Evolutionary conservation across 768 basidiomycete genomes (phyloP), one percentile per base, ranked within the genome.

Genomic region (Suillus ampliporus): DNA sequence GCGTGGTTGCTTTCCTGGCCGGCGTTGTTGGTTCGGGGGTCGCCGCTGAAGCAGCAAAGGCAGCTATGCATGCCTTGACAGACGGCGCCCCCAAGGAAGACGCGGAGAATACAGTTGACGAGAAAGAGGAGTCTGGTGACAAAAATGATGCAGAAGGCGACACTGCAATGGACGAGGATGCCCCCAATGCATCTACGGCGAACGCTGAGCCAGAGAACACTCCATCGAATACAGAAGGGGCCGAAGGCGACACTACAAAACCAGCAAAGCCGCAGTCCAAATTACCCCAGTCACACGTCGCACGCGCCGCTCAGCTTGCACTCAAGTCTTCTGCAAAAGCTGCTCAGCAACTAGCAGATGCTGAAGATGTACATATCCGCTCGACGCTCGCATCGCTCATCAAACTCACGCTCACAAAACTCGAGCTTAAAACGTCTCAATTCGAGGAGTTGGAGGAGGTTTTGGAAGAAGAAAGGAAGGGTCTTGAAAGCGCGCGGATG

Each of bases 1-100:
- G 92, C 74, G 97, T 99, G 26, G 96, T 99, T 21, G 95, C 97
- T 2, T 99, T 98, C 80, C 82, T 99, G 26, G 95, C 97, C 9
- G 92, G 94, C 7, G 95, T 96, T 11, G 91, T 99, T 8, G 88
- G 88, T 11, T 94, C 95, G 0, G 89, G 89, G 0, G 91, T 97
- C 5, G 97, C 96, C 4, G 92, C 94, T 0, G 95, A 95, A 63
- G 97, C 96, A 1, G 97, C 97, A 7, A 95, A 95, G 74, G 89
- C 89, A 0, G 95, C 95, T 0, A 77, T 97, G 64, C 91, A 91
- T 50, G 91, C 91, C 61, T 82, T 97, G 21, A 89, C 88, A 10
- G 87, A 88, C 65, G 86, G 83, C 11, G 79, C 84, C 46, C 80
- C 80, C 62, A 78, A 72, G 58, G 77, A 73, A 69, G 71, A 65